A percentile compares a stretch with the other conserved stretches of the same genome.
Conservation (phyloP, 306 rosid genomes). For the Rosa multiflora region DNA sequence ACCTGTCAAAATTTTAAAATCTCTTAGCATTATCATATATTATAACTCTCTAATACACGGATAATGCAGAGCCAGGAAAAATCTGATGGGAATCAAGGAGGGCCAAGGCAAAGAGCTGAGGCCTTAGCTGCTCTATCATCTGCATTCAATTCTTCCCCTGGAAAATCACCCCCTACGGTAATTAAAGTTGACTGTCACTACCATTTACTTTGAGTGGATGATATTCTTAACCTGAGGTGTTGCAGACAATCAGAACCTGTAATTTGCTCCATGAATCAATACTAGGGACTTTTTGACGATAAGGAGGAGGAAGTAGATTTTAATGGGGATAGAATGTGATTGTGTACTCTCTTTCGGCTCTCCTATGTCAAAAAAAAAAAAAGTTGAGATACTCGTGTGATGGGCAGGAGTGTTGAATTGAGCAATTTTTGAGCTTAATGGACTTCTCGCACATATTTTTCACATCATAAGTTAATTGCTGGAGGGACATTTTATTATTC, state of each 20-base stretch:
- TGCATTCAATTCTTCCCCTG: slow-evolving; percentile 55
- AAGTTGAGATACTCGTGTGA: too few relatives aligned
- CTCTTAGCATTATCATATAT: neutral
- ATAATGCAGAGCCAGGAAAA: slow-evolving; percentile 42
- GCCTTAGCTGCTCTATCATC: slow-evolving; percentile 62
- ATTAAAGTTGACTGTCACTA: slow-evolving; percentile 8
- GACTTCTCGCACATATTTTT: too few relatives aligned
- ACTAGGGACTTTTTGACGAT: neutral
- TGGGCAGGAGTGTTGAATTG: too few relatives aligned
- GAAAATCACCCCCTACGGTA: slow-evolving; percentile 47
- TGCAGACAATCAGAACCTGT: slow-evolving; percentile 9
- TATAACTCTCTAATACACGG: slow-evolving; percentile 5
- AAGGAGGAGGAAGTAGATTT: neutral
- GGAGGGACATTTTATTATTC: neutral
- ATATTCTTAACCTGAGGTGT: neutral
- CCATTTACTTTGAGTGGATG: neutral
- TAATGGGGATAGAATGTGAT: neutral
- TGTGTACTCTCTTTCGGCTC: neutral
- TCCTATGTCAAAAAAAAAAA: neutral
- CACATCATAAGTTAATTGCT: neutral
- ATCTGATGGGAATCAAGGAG: slow-evolving; percentile 53
- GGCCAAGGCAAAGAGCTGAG: slow-evolving; percentile 62
- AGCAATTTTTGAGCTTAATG: too few relatives aligned
- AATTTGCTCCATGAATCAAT: neutral
- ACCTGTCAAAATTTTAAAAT: neutral